Base-by-base conservation (phyloP, 129 eudicot genomes). In the Tanacetum coccineum region DNA sequence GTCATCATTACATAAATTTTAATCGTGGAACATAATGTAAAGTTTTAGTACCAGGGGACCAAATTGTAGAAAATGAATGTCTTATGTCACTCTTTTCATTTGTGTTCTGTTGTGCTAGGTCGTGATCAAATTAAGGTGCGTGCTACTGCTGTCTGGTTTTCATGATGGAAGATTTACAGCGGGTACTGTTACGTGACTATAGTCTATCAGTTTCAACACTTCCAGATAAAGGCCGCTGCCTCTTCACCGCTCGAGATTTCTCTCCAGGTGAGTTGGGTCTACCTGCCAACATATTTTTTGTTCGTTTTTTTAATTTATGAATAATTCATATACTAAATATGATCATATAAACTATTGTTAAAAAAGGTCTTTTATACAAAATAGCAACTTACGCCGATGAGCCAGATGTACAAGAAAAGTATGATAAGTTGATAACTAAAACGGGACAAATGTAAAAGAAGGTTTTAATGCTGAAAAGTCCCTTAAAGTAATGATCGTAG, bases 181-280 rank as follows among this genome's bases (percentile, higher is more conserved):
- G 54, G 44, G 83, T 74, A 28, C 54, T 89, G 45, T 22, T 11
- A 19, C 59, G 30, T 68, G 78, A 84, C 3, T 67, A 59, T 40
- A 82, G 85, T 10, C 65, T 94, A 36, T 47, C 79, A 8, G 71
- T 79, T 55, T 79, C 85, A 25, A 61, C 61, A 17, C 70, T 80
- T 48, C 88, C 88, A 3, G 82, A 79, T 4, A 86, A 85, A 79
- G 99, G 99, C 59, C 88, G 99, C 72, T 84, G 90, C 74, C 97
- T 94, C 64, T 77, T 89, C 84, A 66, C 94, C 75, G 28, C 84
- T 42, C 81, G 83, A 22, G 92, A 89, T 58, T 87, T 84, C 68
- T 81, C 78, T 76, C 90, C 95, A 81, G 99, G 99, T 93, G 66
- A 47, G 39, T 32, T 58, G n/a, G n/a, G 2, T 56, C 39, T 56